A percentile compares a stretch with the other conserved stretches of the same genome.
Evolutionary conservation across 2,329 filamentous ascomycete genomes (phyloP).

Genomic region (Trichophyton rubrum): DNA sequence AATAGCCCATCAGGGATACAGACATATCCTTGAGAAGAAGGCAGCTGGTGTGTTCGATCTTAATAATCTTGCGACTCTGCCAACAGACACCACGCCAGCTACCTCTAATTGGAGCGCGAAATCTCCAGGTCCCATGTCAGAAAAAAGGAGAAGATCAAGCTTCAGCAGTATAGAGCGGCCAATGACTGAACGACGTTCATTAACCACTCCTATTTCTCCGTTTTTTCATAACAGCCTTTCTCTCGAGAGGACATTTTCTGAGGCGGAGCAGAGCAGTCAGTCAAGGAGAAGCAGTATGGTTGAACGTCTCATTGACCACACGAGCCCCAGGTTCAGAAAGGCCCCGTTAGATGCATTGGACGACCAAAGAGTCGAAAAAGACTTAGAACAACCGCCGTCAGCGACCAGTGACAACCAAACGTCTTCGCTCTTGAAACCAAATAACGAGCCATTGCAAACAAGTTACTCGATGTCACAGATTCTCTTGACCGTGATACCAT

Average conservation of each 20-base stretch:
- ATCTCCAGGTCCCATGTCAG: background rate
- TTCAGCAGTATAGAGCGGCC: background rate
- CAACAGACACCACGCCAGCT: background rate
- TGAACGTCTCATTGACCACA: background rate
- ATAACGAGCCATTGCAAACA: background rate
- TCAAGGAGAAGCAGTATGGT: background rate
- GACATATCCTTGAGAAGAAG: conserved; percentile 23
- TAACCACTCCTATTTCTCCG: background rate
- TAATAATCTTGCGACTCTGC: background rate
- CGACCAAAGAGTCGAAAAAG: background rate
- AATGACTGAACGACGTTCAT: background rate
- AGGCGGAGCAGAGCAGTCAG: background rate
- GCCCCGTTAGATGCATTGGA: background rate
- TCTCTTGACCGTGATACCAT: conserved; percentile 58
- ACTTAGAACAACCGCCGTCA: background rate
- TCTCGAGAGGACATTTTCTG: background rate
- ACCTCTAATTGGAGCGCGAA: background rate
- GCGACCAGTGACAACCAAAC: background rate
- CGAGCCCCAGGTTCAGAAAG: background rate
- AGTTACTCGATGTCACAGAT: conserved; percentile 40
- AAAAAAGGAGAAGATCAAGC: background rate
- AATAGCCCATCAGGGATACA: conserved; percentile 57
- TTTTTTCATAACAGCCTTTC: background rate
- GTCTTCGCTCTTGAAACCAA: background rate
- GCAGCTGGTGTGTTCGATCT: background rate